Evolutionary conservation across 306 rosid species (phyloP).

Genomic region (Coriaria nepalensis): DNA sequence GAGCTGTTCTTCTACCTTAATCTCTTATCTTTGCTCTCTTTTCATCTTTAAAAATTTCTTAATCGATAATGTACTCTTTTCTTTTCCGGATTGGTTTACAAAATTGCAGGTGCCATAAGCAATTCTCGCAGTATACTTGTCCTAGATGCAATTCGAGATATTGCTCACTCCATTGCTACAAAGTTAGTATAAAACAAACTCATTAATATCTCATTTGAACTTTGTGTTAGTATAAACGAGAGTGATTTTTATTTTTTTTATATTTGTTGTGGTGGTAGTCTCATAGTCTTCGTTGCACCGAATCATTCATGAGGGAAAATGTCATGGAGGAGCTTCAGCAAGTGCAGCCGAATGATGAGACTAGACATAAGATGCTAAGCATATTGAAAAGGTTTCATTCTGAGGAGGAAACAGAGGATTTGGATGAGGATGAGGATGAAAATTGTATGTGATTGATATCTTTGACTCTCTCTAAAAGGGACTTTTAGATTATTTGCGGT

Average conservation of each 20-base stretch:
- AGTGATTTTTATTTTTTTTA: neutral
- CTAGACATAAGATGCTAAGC: slow-evolving; percentile 62
- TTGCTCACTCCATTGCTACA: slow-evolving; percentile 79
- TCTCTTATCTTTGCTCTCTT: neutral
- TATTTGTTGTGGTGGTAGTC: slow-evolving; percentile 28
- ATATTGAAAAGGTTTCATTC: slow-evolving; percentile 61
- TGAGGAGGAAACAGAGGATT: slow-evolving; percentile 58
- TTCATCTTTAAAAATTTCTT: neutral
- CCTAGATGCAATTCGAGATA: slow-evolving; percentile 90
- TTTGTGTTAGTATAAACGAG: neutral
- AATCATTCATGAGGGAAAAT: slow-evolving; percentile 86
- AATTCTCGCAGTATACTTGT: slow-evolving; percentile 83
- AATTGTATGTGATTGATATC: slow-evolving; percentile 35
- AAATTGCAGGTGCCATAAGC: slow-evolving; percentile 67
- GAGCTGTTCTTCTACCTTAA: slow-evolving; percentile 15
- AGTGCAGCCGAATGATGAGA: slow-evolving; percentile 45
- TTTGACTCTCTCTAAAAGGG: neutral
- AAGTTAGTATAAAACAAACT: slow-evolving; percentile 27
- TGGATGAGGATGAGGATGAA: slow-evolving; percentile 40
- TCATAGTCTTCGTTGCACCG: slow-evolving; percentile 70
- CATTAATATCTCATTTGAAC: slow-evolving; percentile 3
- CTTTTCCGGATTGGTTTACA: neutral
- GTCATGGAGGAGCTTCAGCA: slow-evolving; percentile 70
- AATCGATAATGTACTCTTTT: neutral
- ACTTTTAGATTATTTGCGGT: neutral